Percentiles rank a stretch among this genome's conserved stretches.
phyloP scores from a whole-genome alignment of 495 filamentous ascomycete species.

The Jackrogersella minutella region DNA sequence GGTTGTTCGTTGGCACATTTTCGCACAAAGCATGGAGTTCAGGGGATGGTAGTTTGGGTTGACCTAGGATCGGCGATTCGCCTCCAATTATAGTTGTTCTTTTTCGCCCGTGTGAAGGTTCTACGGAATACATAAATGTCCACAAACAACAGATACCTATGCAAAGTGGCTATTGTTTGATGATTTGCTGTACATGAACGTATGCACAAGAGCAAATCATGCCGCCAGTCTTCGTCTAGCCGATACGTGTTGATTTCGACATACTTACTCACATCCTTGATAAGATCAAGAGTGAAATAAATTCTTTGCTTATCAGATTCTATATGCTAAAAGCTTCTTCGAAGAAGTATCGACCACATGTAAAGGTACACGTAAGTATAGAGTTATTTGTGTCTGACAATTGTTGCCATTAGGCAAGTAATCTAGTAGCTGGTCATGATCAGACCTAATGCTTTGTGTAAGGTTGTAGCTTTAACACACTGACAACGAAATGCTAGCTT shows the following conservation, averaged over 20 bases:
- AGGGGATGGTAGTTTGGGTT: not conserved
- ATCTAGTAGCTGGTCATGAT: too few species aligned
- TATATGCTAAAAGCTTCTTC: not conserved
- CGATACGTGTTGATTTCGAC: not conserved
- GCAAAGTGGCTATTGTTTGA: not conserved
- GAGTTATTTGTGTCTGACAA: too few species aligned
- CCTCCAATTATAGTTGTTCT: not conserved
- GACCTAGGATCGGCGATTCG: not conserved
- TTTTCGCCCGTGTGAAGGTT: not conserved
- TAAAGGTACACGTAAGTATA: too few species aligned
- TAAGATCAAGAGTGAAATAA: too few species aligned
- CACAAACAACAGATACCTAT: not conserved
- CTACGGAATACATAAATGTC: not conserved
- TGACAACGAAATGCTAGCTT: too few species aligned
- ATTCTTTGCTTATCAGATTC: not conserved
- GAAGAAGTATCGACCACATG: not conserved
- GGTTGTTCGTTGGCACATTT: not conserved
- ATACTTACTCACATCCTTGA: too few species aligned
- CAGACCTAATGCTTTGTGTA: too few species aligned
- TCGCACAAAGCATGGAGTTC: conserved; percentile 1
- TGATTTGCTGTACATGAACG: not conserved
- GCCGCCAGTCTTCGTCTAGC: not conserved
- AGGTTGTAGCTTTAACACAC: too few species aligned
- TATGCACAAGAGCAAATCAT: not conserved
- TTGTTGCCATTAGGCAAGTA: too few species aligned